Conservation (phyloP, 305 asterid genomes). For the Ilex paraguariensis region DNA sequence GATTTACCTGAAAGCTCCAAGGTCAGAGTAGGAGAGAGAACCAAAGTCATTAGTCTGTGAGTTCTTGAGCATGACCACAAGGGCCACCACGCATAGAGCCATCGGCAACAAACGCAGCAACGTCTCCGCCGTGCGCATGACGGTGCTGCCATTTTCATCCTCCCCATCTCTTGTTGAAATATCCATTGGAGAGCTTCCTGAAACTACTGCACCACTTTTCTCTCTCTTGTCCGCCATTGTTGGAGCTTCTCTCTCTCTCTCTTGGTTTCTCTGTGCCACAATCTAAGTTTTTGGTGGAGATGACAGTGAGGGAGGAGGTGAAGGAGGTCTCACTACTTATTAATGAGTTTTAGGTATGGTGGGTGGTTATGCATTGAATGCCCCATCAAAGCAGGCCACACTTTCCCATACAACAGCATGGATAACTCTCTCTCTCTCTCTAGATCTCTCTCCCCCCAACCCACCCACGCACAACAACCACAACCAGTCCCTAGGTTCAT, state of each 20-base stretch:
- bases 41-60: conserved; percentile 71
- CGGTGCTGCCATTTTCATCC: conserved; percentile 36
- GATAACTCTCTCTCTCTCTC: neutral
- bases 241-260: neutral
- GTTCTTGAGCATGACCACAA: conserved; percentile 80
- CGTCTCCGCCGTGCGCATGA: conserved; percentile 79
- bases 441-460: too few species aligned
- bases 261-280: neutral
- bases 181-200: conserved; percentile 15
- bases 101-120: conserved; percentile 67
- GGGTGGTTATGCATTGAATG: conserved; percentile 47
- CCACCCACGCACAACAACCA: too few species aligned
- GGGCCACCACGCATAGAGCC: conserved; percentile 71
- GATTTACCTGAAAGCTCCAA: conserved; percentile 75
- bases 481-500: too few species aligned
- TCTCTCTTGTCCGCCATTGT: conserved; percentile 24
- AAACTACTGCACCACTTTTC: neutral
- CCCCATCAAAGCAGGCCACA: conserved; percentile 45
- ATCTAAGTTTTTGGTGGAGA: neutral
- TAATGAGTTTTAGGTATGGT: conserved; percentile 30
- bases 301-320: conserved; percentile 2
- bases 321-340: conserved; percentile 25
- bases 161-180: conserved; percentile 16
- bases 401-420: conserved; percentile 38
- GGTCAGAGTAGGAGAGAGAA: conserved; percentile 65